phyloP scores from a whole-genome alignment of 129 eudicot genomes.

The Centrapalus pauciflorus region DNA sequence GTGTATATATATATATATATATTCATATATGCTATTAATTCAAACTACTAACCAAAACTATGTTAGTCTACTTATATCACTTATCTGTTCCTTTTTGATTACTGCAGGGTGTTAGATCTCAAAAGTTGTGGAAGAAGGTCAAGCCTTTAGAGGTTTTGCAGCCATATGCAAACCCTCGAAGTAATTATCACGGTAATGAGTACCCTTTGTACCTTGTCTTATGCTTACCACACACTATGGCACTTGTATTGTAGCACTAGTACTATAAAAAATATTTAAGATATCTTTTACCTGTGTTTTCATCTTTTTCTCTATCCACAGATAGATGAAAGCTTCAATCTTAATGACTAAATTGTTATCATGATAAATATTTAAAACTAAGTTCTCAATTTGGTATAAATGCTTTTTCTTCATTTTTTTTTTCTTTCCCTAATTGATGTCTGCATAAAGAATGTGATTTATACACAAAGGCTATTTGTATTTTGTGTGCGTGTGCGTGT shows the following conservation, averaged over 20 bases:
- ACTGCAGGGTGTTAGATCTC: conserved; percentile 52
- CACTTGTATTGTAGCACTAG: neutral
- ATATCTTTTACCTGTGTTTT: neutral
- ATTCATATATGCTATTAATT: neutral
- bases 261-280: neutral
- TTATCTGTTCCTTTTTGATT: conserved; percentile 6
- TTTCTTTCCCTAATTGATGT: too few relatives aligned
- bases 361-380: neutral
- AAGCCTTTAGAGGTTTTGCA: conserved; percentile 66
- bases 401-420: too few relatives aligned
- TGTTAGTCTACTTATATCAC: neutral
- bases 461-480: too few relatives aligned
- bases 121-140: conserved; percentile 73
- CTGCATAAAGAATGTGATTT: too few relatives aligned
- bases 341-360: neutral
- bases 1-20: too few relatives aligned
- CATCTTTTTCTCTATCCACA: neutral
- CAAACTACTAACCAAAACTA: neutral
- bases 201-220: conserved; percentile 4
- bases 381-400: neutral
- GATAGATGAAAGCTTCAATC: neutral
- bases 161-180: conserved; percentile 85
- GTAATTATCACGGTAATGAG: conserved; percentile 64
- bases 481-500: too few relatives aligned
- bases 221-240: neutral